Evolutionary conservation across 2,329 filamentous ascomycete genomes (phyloP).

Genomic region (Colletotrichum sp.): DNA sequence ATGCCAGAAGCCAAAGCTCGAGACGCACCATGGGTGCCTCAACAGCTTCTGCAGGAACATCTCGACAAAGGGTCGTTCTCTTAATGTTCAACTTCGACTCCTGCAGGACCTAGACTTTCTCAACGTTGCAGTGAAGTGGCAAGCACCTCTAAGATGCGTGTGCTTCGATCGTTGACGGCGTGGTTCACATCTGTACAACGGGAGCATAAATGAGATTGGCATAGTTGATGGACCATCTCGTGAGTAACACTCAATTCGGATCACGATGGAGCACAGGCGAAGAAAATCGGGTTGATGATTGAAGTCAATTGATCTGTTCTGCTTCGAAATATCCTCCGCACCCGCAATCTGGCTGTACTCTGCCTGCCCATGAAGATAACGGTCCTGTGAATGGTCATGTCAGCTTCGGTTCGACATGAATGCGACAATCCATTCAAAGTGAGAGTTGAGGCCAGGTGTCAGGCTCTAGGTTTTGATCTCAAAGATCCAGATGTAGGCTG

Average conservation of each 20-base stretch:
- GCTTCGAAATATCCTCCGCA: background rate
- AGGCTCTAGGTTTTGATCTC: background rate
- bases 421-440: background rate
- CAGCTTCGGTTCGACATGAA: background rate
- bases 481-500: background rate
- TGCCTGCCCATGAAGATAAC: fast-evolving
- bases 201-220: background rate
- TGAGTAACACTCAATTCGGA: background rate
- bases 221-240: background rate
- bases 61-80: fast-evolving
- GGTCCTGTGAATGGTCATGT: background rate
- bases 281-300: background rate
- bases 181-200: background rate
- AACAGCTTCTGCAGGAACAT: background rate
- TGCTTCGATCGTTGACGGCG: background rate
- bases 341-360: background rate
- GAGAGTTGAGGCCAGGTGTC: background rate
- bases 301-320: background rate
- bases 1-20: background rate
- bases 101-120: background rate
- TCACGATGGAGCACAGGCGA: background rate
- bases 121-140: background rate
- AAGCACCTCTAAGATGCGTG: background rate
- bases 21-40: background rate
- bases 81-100: background rate